Base-by-base conservation (phyloP, 1,139 yeast genomes). In the Saccharomyces uvarum region DNA sequence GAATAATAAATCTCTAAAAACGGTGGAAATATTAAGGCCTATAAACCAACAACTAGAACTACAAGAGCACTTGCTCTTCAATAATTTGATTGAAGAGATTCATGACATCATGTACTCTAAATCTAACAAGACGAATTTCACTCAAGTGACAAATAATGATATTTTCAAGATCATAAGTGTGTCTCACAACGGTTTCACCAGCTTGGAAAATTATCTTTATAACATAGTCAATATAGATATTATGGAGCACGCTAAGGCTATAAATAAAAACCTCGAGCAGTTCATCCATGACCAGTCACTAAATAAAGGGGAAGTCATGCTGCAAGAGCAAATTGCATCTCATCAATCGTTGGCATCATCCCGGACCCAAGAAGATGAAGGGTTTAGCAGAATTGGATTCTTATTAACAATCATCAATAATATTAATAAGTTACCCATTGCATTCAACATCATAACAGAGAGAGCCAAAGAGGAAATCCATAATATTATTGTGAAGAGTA, bases 31-130 rank as follows among this genome's bases (percentile, higher is more conserved):
- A 0, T 74, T 89, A 70, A 72, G 72, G 48, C 77, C 83, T 3
- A 72, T 84, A 13, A 82, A 79, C 57, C 75, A 75, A 42, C 84
- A 84, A 61, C 73, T 89, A 42, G 81, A 81, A 51, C 67, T 77
- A 5, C 96, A 88, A 63, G 82, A 84, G 47, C 83, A 76, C 64
- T 77, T 78, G 53, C 70, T 91, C 49, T 86, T 86, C 63, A 89
- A 85, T 55, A 82, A 82, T 64, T 74, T 90, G 28, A 75, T 88
- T 21, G 96, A 88, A 60, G 97, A 90, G 66, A 73, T 90, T 48
- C 85, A 83, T 58, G 80, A 78, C 55, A 87, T 88, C 56, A 75
- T 90, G 19, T 91, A 88, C 66, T 75, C 88, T 54, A 86, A 84
- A 62, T 57, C 63, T n/a, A 59, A 59, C 5, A 49, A 53, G 21